These are phyloP conservation scores for Hippophae tibetana DNA, from an alignment of 306 rosid genomes.

Conservation along the genomic window DNA sequence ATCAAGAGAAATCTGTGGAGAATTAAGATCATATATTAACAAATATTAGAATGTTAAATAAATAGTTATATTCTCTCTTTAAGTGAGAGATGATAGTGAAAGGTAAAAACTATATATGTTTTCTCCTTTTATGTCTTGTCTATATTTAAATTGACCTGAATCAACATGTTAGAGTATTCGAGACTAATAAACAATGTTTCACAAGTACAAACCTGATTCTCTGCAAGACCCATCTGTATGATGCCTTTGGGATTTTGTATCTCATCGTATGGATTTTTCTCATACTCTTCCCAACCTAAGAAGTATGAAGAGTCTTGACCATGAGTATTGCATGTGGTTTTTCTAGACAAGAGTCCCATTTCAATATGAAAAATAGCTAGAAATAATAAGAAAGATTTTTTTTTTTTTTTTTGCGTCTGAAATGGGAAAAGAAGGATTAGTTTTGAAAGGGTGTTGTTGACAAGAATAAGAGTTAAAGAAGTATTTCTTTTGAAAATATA, in stretches of 20 bases:
- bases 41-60: not conserved
- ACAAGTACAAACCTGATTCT: slow-evolving; percentile 56
- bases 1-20: slow-evolving; percentile 65
- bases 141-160: not conserved
- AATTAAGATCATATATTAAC: not conserved
- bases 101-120: no score
- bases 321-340: slow-evolving; percentile 76
- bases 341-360: slow-evolving; percentile 59
- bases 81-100: no score
- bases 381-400: not conserved
- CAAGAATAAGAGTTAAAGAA: not conserved
- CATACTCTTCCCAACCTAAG: slow-evolving; percentile 87
- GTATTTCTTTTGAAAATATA: slow-evolving; percentile 14
- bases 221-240: slow-evolving; percentile 97
- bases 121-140: not conserved
- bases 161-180: no score
- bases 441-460: no score
- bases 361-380: not conserved
- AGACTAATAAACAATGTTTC: no score
- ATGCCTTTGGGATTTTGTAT: slow-evolving; percentile 67
- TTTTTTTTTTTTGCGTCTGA: not conserved
- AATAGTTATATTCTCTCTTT: no score
- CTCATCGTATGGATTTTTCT: slow-evolving; percentile 69
- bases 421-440: not conserved
- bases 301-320: slow-evolving; percentile 99